These are phyloP conservation scores for Leptographium radiaticola DNA, from an alignment of 2,329 filamentous ascomycete genomes.

Conservation along the genomic window DNA sequence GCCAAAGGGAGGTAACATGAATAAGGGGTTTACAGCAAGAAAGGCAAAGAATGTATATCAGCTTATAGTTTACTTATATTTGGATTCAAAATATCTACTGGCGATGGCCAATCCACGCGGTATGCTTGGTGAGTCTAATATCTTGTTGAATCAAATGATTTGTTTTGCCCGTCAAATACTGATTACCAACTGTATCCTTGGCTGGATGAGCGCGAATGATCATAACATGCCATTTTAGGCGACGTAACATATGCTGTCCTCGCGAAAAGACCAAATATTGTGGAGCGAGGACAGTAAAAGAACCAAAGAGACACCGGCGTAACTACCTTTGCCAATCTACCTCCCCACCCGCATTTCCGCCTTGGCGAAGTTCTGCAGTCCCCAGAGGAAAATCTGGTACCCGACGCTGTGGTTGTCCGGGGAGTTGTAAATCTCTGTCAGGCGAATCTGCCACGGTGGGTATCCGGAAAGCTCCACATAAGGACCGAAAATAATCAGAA, in stretches of 20 bases:
- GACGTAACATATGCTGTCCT: background rate
- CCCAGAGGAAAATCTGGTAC: conserved; percentile 85
- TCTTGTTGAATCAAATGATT: background rate
- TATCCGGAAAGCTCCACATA: conserved; percentile 79
- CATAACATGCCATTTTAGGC: background rate
- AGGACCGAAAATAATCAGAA: conserved; percentile 78
- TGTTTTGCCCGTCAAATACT: background rate
- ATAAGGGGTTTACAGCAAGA: too few relatives aligned
- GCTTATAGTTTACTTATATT: too few relatives aligned
- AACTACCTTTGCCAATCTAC: background rate
- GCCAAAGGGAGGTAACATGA: too few relatives aligned
- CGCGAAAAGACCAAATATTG: background rate
- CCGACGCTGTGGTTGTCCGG: conserved; percentile 71
- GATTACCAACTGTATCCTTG: background rate
- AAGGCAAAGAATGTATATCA: too few relatives aligned
- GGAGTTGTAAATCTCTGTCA: conserved; percentile 85
- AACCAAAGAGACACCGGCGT: background rate
- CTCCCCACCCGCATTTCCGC: conserved; percentile 76
- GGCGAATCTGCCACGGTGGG: conserved; percentile 87
- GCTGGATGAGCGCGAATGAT: background rate
- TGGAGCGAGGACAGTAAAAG: background rate
- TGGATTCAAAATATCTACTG: background rate
- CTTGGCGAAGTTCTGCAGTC: conserved; percentile 68
- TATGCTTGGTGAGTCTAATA: background rate
- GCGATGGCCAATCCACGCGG: background rate